phyloP scores from a whole-genome alignment of 371 early-diverging fungal species.

The Funneliformis caledonium region DNA sequence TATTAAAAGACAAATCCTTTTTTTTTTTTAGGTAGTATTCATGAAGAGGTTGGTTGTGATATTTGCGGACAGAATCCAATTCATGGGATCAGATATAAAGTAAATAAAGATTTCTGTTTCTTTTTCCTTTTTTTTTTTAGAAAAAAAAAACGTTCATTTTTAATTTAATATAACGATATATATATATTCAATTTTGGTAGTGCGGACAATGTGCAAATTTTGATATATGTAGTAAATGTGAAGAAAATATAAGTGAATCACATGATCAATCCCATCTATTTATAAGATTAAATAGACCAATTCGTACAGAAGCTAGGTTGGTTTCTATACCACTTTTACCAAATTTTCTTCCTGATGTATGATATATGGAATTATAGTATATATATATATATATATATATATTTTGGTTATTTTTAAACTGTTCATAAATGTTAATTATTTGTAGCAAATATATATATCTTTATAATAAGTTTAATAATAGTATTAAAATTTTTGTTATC shows the following conservation, averaged over 20 bases:
- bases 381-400: too few species aligned
- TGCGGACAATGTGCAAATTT: slow-evolving; percentile 14
- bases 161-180: background rate
- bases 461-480: too few species aligned
- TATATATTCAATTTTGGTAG: background rate
- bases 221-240: slow-evolving; percentile 10
- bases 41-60: background rate
- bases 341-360: background rate
- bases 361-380: too few species aligned
- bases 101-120: background rate
- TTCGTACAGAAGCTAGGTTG: background rate
- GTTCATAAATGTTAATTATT: too few species aligned
- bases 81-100: slow-evolving; percentile 2
- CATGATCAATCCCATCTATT: slow-evolving; percentile 10
- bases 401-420: too few species aligned
- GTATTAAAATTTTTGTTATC: too few species aligned
- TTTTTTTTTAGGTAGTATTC: background rate
- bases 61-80: background rate
- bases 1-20: background rate
- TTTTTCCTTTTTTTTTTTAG: background rate
- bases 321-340: background rate
- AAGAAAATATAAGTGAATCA: background rate
- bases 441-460: too few species aligned
- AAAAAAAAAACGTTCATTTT: background rate
- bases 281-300: slow-evolving; percentile 12